These are phyloP conservation scores for Boletus pseudo-olivaceus DNA, from an alignment of 768 basidiomycete species.

Conservation along the genomic window DNA sequence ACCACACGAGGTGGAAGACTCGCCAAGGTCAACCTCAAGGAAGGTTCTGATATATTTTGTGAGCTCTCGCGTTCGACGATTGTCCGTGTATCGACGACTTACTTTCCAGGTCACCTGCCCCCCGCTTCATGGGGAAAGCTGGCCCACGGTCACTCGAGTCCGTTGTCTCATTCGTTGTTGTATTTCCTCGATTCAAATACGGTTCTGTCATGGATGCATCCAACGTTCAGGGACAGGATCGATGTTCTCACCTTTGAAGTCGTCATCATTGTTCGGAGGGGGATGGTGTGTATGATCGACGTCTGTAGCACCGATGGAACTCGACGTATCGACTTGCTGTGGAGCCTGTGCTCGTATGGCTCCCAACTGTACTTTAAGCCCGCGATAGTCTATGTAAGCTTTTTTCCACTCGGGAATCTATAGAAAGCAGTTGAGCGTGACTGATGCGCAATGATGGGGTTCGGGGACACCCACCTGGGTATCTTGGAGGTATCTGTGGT, in stretches of 20 bases:
- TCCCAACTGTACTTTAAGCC: conserved; percentile 68
- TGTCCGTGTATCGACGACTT: background rate
- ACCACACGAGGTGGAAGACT: conserved; percentile 7
- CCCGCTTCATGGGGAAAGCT: background rate
- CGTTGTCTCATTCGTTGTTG: background rate
- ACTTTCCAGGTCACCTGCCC: conserved; percentile 6
- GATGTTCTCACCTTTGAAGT: background rate
- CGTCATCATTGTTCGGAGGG: background rate
- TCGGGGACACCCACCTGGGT: conserved; percentile 46
- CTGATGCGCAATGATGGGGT: background rate
- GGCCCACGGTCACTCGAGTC: background rate
- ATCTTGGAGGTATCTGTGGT: conserved; percentile 59
- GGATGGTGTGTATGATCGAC: background rate
- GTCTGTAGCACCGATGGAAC: background rate
- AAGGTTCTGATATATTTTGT: conserved; percentile 7
- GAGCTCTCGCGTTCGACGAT: background rate
- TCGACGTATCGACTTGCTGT: conserved; percentile 21
- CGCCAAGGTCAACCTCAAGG: conserved; percentile 10
- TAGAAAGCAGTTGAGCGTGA: background rate
- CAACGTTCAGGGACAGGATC: background rate
- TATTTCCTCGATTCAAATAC: background rate
- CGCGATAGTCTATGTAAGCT: conserved; percentile 54
- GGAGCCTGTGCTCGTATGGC: conserved; percentile 40
- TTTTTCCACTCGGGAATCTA: conserved; percentile 62
- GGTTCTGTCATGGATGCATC: background rate